Base-by-base conservation (phyloP, 2,329 filamentous ascomycete genomes). In the Exophiala viscosa region DNA sequence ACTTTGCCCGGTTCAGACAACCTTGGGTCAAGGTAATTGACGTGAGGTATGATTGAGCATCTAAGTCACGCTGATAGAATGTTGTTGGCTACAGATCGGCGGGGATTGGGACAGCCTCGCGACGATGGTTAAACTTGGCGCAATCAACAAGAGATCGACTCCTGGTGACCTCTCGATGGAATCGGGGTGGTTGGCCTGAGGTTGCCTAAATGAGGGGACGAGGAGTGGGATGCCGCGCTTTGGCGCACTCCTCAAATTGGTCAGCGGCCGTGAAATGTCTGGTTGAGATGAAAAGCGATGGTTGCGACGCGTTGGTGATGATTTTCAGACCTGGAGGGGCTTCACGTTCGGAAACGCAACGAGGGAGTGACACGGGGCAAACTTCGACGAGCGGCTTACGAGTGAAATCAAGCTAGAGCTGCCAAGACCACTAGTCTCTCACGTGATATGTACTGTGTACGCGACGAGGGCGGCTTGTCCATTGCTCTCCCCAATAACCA, bases 71-170 rank as follows among this genome's bases (percentile, higher is more conserved):
- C 34, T 18, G 23, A 18, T 35, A 14, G 10, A 39, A 23, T 43
- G 39, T 38, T 53, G 39, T 38, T 31, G 50, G 38, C 28, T 20
- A 31, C 39, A 45, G 20, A 50, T 40, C 28, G 33, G 43, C 31
- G 42, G 52, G 44, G 50, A 55, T 36, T 35, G 49, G 44, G 35
- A 38, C 39, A 53, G 50, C 52, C 49, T 58, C 44, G 56, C 53
- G 45, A 47, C 35, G 43, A 23, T 48, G 66, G 63, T 65, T 66
- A 65, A 66, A 66, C 66, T 67, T 69, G 67, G 65, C 64, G 60
- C 48, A 52, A 41, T 50, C 51, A 52, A 39, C 40, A 55, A 43
- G 45, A 33, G 41, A 57, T 34, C 18, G 31, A 54, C 43, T 54
- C 43, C 38, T 45, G 44, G 36, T 54, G 52, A 54, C 13, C 15